These are phyloP conservation scores for Sinapis alba DNA, from an alignment of 441 rosid species.

Conservation along the genomic window DNA sequence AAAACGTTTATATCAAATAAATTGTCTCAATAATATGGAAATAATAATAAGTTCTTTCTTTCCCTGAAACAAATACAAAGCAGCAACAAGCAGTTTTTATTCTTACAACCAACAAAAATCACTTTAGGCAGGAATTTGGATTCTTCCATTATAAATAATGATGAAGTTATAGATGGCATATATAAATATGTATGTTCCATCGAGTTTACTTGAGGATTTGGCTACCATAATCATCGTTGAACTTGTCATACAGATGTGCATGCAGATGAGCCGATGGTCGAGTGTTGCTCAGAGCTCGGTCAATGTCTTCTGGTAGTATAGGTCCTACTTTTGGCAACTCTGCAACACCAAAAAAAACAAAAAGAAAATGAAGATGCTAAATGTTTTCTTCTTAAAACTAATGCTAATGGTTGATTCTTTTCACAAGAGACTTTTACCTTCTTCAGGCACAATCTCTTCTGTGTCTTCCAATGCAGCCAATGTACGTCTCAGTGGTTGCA, in stretches of 20 bases:
- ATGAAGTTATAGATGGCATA: slow-evolving; percentile 11
- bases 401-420: not conserved
- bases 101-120: not conserved
- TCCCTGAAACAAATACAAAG: not conserved
- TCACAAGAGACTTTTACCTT: slow-evolving; percentile 58
- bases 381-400: not conserved
- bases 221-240: slow-evolving; percentile 87
- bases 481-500: slow-evolving; percentile 89
- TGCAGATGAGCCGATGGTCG: slow-evolving; percentile 92
- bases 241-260: slow-evolving; percentile 79
- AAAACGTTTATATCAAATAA: no score
- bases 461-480: slow-evolving; percentile 64
- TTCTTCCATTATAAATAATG: slow-evolving; percentile 16
- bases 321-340: slow-evolving; percentile 84
- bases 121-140: no score
- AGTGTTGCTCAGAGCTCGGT: slow-evolving; percentile 71
- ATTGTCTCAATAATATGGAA: not conserved
- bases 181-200: not conserved
- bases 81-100: not conserved
- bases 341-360: slow-evolving; percentile 30
- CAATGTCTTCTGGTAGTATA: slow-evolving; percentile 61
- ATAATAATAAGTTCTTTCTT: no score
- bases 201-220: slow-evolving; percentile 60
- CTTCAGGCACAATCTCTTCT: slow-evolving; percentile 68
- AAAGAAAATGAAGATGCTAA: not conserved